These are phyloP conservation scores for Xylariaceae sp. DNA, from an alignment of 2,329 filamentous ascomycete species.

Conservation along the genomic window DNA sequence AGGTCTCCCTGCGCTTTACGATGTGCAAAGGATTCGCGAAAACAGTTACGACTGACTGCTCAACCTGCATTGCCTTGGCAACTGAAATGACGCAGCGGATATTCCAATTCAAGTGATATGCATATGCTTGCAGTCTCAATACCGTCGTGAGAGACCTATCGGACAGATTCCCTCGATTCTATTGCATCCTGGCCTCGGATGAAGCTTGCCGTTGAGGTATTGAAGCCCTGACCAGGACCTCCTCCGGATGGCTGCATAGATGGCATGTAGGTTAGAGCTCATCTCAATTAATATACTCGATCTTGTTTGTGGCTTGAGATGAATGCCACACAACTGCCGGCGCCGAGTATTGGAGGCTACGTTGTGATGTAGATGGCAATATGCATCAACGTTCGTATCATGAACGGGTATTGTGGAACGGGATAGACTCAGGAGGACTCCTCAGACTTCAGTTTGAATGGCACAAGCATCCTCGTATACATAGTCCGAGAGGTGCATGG, in stretches of 20 bases:
- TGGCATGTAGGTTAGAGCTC: not conserved
- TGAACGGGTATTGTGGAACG: not conserved
- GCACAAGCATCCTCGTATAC: no score
- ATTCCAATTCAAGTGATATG: not conserved
- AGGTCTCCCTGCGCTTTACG: not conserved
- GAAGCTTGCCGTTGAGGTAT: not conserved
- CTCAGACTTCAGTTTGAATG: no score
- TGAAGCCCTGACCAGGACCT: not conserved
- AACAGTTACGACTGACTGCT: not conserved
- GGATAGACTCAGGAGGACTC: not conserved
- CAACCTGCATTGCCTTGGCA: not conserved
- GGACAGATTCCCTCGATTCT: not conserved
- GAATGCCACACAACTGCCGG: not conserved
- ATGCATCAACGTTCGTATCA: not conserved
- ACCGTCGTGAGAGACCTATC: not conserved
- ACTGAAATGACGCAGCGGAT: not conserved
- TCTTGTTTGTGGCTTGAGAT: not conserved
- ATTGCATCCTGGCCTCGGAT: not conserved
- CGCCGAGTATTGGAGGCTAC: not conserved
- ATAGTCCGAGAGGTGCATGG: no score
- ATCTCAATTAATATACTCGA: not conserved
- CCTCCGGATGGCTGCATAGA: not conserved
- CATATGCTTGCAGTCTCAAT: not conserved
- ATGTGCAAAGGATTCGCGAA: not conserved
- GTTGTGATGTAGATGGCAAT: not conserved